phyloP scores from a whole-genome alignment of 139 green algal species.

The Pedinophyceae sp. region DNA sequence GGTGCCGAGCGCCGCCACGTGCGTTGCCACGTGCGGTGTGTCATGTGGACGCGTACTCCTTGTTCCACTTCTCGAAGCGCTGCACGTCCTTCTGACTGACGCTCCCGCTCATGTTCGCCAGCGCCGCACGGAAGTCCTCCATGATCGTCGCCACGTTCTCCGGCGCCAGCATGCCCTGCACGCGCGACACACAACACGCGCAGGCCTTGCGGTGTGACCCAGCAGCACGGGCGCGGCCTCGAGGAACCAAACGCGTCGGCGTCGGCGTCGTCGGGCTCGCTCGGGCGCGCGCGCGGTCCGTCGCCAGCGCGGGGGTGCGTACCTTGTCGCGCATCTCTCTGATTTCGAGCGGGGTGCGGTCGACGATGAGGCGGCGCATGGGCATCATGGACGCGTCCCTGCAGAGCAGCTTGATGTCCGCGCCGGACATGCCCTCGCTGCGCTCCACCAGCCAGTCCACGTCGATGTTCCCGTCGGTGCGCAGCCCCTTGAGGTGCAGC shows the following conservation, averaged over 20 bases:
- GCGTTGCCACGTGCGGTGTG: too few species aligned
- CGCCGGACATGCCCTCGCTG: constrained; percentile 3
- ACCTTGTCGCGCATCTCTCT: background rate
- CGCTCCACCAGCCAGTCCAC: constrained; percentile 11
- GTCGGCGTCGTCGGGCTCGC: too few species aligned
- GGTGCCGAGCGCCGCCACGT: too few species aligned
- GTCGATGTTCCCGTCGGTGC: constrained; percentile 12
- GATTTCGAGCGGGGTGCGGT: background rate
- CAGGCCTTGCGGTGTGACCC: too few species aligned
- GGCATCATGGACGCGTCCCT: background rate
- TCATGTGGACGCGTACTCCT: background rate
- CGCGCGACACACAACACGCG: too few species aligned
- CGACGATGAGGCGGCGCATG: background rate
- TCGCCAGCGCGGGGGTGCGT: too few species aligned
- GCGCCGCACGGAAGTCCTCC: background rate
- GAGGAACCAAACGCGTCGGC: too few species aligned
- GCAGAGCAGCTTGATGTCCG: background rate
- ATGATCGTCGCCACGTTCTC: background rate
- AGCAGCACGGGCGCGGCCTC: too few species aligned
- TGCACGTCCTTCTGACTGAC: background rate
- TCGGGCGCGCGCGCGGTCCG: too few species aligned
- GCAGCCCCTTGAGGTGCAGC: constrained; percentile 3
- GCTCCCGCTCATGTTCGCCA: background rate
- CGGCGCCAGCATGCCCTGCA: background rate
- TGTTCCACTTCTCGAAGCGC: background rate